phyloP scores from a whole-genome alignment of 352 stramenopile species.

The Phytophthora uliginosa region DNA sequence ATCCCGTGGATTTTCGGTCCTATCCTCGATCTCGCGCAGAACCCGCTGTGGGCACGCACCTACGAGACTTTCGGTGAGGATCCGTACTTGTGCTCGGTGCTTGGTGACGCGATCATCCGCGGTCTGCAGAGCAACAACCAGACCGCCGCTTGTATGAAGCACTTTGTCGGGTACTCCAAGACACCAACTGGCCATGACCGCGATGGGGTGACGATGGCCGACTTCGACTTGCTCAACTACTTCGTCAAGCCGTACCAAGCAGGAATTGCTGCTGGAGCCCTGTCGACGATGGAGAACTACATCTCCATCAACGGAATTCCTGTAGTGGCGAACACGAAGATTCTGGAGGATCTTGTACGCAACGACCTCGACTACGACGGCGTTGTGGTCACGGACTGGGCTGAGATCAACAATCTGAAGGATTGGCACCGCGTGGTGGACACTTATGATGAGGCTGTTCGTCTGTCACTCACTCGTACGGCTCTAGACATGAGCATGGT shows the following conservation, averaged over 20 bases:
- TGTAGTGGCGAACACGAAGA: conserved; percentile 82
- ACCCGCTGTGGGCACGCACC: conserved; percentile 89
- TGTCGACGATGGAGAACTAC: conserved; percentile 95
- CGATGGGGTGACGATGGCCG: conserved; percentile 68
- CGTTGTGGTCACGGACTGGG: conserved; percentile 92
- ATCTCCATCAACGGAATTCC: conserved; percentile 93
- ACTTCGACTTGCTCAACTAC: conserved; percentile 87
- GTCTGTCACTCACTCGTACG: conserved; percentile 74
- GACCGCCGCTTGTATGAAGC: conserved; percentile 89
- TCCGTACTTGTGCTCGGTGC: conserved; percentile 73
- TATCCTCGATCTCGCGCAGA: conserved; percentile 84
- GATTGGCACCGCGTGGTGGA: conserved; percentile 64
- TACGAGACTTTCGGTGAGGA: conserved; percentile 97
- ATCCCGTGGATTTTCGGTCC: conserved; percentile 94
- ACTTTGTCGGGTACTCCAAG: conserved; percentile 89
- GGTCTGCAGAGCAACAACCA: conserved; percentile 83
- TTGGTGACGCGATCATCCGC: conserved; percentile 76
- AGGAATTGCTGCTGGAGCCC: conserved; percentile 70
- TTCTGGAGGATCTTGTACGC: conserved; percentile 86
- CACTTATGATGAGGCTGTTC: conserved; percentile 64
- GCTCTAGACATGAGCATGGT: conserved; percentile 95
- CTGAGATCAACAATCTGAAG: conserved; percentile 91
- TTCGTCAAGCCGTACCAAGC: conserved; percentile 84
- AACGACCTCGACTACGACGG: conserved; percentile 85
- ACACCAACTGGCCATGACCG: conserved; percentile 86